phyloP scores from a whole-genome alignment of 768 basidiomycete genomes.

The Lepiota venenata region DNA sequence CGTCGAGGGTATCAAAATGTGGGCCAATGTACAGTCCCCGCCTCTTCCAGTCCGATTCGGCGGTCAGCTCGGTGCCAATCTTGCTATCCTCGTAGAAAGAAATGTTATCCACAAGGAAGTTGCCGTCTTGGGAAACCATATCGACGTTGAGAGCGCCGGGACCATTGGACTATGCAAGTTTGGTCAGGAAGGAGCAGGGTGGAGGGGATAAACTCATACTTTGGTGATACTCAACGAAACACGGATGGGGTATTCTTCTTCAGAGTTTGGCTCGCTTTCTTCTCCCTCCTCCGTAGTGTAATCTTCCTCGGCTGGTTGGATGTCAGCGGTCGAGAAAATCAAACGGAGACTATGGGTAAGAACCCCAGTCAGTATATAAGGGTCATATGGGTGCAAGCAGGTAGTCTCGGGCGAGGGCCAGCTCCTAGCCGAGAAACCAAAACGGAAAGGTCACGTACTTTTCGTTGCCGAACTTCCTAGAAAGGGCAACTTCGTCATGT shows the following conservation, averaged over 20 bases:
- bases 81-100: conserved; percentile 76
- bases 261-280: conserved; percentile 21
- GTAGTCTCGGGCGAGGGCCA: neutral
- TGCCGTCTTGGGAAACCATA: conserved; percentile 72
- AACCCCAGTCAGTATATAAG: neutral
- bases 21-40: conserved; percentile 92
- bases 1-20: conserved; percentile 90
- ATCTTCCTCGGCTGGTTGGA: conserved; percentile 47
- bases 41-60: conserved; percentile 93
- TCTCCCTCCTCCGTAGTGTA: conserved; percentile 23
- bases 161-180: conserved; percentile 34
- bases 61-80: conserved; percentile 71
- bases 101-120: conserved; percentile 86
- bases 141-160: conserved; percentile 77
- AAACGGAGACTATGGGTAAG: conserved; percentile 62
- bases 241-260: conserved; percentile 62
- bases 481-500: conserved; percentile 78
- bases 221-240: conserved; percentile 85
- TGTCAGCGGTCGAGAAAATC: conserved; percentile 91
- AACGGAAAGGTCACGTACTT: conserved; percentile 46
- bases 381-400: neutral
- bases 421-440: neutral
- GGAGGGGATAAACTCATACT: conserved; percentile 30
- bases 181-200: neutral
- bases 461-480: conserved; percentile 90